Evolutionary conservation across 192 early-diverging fungal species (phyloP).

Genomic region (Dissophora ornata): DNA sequence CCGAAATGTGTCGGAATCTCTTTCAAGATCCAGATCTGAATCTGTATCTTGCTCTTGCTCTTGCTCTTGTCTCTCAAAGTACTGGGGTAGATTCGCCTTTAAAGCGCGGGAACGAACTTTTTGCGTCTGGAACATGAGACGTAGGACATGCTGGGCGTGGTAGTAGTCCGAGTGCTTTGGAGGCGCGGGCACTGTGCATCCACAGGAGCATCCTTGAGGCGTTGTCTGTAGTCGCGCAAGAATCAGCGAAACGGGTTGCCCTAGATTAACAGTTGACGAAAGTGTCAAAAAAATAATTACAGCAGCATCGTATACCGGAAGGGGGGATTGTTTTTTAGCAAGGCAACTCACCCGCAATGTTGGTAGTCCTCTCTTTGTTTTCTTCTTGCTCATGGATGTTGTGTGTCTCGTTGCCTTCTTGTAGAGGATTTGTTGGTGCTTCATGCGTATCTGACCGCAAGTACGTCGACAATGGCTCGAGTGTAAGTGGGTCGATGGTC

Average conservation of each 20-base stretch:
- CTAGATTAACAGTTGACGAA: slow-evolving; percentile 10
- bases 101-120: slow-evolving; percentile 26
- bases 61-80: slow-evolving; percentile 19
- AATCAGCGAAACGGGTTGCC: slow-evolving; percentile 40
- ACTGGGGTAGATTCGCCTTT: slow-evolving; percentile 18
- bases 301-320: neutral
- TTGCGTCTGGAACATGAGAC: slow-evolving; percentile 43
- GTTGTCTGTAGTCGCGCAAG: slow-evolving; percentile 39
- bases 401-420: neutral
- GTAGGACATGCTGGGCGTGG: slow-evolving; percentile 45
- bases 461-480: slow-evolving; percentile 40
- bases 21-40: neutral
- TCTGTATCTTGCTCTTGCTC: neutral
- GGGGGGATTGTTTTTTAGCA: neutral
- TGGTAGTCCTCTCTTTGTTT: slow-evolving; percentile 26
- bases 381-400: neutral
- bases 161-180: slow-evolving; percentile 45
- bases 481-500: slow-evolving; percentile 37
- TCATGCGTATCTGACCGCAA: slow-evolving; percentile 4
- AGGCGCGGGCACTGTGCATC: slow-evolving; percentile 34
- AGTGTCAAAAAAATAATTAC: neutral
- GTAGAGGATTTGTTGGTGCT: neutral
- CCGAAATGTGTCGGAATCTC: neutral
- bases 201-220: slow-evolving; percentile 37
- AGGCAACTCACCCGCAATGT: slow-evolving; percentile 16